A percentile compares a stretch with the other conserved stretches of the same genome.
These are phyloP conservation scores for Phytopythium aichiense DNA, from an alignment of 352 stramenopile genomes.

Conservation along the genomic window DNA sequence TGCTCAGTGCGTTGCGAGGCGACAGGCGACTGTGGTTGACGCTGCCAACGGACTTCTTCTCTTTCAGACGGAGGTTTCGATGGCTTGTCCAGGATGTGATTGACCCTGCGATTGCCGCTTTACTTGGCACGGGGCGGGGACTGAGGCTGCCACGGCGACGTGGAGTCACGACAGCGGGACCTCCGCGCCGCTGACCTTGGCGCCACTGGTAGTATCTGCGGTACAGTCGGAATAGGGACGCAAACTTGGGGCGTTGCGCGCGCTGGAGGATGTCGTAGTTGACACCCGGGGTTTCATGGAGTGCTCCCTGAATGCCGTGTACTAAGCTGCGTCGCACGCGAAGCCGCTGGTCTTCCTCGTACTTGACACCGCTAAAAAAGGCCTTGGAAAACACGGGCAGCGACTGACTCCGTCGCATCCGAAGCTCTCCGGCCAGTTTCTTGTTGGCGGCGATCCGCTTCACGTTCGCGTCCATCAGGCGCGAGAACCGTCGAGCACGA, in stretches of 20 bases:
- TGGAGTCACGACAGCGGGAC: not conserved
- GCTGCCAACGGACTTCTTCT: not conserved
- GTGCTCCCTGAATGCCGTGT: constrained; percentile 4
- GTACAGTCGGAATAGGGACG: constrained; percentile 37
- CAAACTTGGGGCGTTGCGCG: constrained; percentile 42
- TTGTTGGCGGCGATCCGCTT: not conserved
- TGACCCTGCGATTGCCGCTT: not conserved
- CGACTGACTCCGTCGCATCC: constrained; percentile 41
- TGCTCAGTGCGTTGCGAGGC: not conserved
- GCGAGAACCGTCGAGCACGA: not conserved
- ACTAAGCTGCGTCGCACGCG: not conserved
- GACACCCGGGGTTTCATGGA: constrained; percentile 18
- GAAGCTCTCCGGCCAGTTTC: constrained; percentile 6
- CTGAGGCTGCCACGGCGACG: not conserved
- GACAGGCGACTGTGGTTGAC: not conserved
- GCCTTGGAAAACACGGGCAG: constrained; percentile 35
- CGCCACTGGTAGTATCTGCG: constrained; percentile 32
- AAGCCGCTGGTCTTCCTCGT: constrained; percentile 14
- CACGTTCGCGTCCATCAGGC: constrained; percentile 8
- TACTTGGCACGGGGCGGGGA: not conserved
- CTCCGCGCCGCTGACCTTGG: constrained; percentile 4
- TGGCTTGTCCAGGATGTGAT: not conserved
- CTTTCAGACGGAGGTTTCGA: not conserved
- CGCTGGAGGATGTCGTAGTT: constrained; percentile 60
- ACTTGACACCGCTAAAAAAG: constrained; percentile 36